A percentile compares a stretch with the other conserved stretches of the same genome.
phyloP scores from a whole-genome alignment of 805 yeast species.

The Barnettozyma populi region DNA sequence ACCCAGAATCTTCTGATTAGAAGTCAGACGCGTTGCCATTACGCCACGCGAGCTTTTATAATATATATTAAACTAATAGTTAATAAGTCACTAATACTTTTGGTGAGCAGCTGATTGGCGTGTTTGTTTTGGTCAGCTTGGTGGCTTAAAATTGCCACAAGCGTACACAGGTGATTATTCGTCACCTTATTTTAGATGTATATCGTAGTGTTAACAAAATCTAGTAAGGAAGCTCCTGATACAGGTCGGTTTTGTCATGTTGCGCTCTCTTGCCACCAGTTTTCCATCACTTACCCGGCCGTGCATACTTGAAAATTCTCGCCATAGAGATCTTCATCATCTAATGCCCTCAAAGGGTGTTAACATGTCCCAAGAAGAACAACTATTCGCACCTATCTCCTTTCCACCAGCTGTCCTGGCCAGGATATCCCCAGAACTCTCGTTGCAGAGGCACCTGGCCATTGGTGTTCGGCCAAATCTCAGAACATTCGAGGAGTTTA shows the following conservation, averaged over 20 bases:
- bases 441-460: slow-evolving; percentile 72
- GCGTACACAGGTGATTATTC: too few relatives aligned
- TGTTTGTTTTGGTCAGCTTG: too few relatives aligned
- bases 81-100: too few relatives aligned
- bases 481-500: slow-evolving; percentile 68
- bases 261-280: background rate
- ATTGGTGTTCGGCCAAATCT: slow-evolving; percentile 72
- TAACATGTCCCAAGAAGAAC: slow-evolving; percentile 8
- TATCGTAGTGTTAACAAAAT: too few relatives aligned
- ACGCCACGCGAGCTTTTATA: slow-evolving; percentile 14
- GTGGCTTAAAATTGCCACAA: too few relatives aligned
- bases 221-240: too few relatives aligned
- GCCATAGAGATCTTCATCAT: background rate
- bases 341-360: background rate
- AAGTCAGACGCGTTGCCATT: slow-evolving; percentile 18
- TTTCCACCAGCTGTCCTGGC: slow-evolving; percentile 83
- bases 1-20: slow-evolving; percentile 45
- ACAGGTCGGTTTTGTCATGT: background rate
- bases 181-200: too few relatives aligned
- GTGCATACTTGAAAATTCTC: background rate
- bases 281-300: background rate
- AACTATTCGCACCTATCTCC: slow-evolving; percentile 35
- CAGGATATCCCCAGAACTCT: slow-evolving; percentile 78
- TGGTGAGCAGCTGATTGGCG: too few relatives aligned
- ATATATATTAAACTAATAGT: too few relatives aligned